A percentile compares a stretch with the other conserved stretches of the same genome.
These are phyloP conservation scores for Globisporangium spiculum DNA, from an alignment of 352 stramenopile genomes.

Conservation along the genomic window DNA sequence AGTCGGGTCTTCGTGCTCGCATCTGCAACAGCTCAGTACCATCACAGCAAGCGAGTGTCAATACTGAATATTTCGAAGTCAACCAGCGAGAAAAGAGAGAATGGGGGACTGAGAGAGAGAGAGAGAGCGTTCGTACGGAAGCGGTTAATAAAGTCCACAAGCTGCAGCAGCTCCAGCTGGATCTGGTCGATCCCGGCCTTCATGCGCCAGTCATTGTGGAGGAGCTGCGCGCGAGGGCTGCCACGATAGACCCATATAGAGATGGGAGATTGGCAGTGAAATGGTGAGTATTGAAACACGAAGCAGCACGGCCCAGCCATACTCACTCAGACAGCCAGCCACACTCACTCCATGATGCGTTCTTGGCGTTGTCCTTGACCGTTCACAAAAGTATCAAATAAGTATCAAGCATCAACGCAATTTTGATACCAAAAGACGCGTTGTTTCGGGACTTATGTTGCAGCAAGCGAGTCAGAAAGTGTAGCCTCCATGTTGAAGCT, in stretches of 20 bases:
- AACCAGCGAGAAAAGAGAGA: neutral
- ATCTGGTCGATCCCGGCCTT: constrained; percentile 42
- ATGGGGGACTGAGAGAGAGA: neutral
- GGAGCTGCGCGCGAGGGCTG: constrained; percentile 26
- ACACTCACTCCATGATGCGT: neutral
- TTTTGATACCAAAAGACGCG: neutral
- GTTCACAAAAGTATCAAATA: neutral
- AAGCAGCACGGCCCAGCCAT: neutral
- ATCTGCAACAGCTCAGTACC: constrained; percentile 24
- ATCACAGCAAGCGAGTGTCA: neutral
- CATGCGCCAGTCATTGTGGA: constrained; percentile 58
- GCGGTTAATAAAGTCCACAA: constrained; percentile 62
- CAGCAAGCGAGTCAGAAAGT: neutral
- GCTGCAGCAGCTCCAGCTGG: constrained; percentile 49
- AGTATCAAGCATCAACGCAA: neutral
- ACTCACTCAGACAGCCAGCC: neutral
- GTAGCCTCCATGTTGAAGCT: neutral
- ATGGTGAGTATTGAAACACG: neutral
- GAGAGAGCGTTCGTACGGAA: constrained; percentile 35
- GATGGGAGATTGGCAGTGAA: neutral
- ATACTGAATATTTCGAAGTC: neutral
- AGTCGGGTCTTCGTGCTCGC: constrained; percentile 37
- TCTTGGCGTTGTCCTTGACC: neutral
- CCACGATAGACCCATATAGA: neutral
- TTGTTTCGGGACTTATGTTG: neutral